phyloP scores from a whole-genome alignment of 1,139 yeast species.

The Zygoascus hellenicus region DNA sequence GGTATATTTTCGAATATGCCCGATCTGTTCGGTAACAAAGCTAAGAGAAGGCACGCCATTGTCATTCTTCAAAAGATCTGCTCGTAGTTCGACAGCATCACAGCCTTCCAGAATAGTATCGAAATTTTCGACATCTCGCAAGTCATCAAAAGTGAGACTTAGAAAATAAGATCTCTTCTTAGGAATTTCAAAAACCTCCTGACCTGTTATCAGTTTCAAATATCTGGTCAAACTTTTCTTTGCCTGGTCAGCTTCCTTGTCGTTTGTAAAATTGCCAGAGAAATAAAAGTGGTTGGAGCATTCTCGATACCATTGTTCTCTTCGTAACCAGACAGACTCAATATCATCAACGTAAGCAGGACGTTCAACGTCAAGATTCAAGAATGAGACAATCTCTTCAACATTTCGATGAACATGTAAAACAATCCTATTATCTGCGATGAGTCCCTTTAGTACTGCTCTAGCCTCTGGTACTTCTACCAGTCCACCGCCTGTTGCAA shows the following conservation, averaged over 20 bases:
- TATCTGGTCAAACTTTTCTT: constrained; percentile 56
- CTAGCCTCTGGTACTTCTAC: constrained; percentile 77
- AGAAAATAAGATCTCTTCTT: constrained; percentile 60
- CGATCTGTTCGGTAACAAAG: constrained; percentile 70
- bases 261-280: constrained; percentile 62
- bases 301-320: constrained; percentile 74
- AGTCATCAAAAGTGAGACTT: constrained; percentile 56
- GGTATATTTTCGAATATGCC: constrained; percentile 57
- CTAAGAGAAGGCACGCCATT: constrained; percentile 27
- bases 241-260: constrained; percentile 51
- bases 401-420: constrained; percentile 86
- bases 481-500: constrained; percentile 96
- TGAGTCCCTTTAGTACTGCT: constrained; percentile 50
- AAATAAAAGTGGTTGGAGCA: constrained; percentile 73
- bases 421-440: constrained; percentile 62
- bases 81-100: constrained; percentile 77
- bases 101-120: constrained; percentile 58
- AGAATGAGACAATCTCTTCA: constrained; percentile 69
- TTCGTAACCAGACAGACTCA: constrained; percentile 71
- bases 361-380: constrained; percentile 70
- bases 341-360: constrained; percentile 78
- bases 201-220: constrained; percentile 60
- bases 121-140: constrained; percentile 40
- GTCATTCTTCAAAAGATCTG: constrained; percentile 55
- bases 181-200: constrained; percentile 41